Conservation (phyloP, 1,284 basidiomycete genomes). For the Pyrrhoderma noxium region DNA sequence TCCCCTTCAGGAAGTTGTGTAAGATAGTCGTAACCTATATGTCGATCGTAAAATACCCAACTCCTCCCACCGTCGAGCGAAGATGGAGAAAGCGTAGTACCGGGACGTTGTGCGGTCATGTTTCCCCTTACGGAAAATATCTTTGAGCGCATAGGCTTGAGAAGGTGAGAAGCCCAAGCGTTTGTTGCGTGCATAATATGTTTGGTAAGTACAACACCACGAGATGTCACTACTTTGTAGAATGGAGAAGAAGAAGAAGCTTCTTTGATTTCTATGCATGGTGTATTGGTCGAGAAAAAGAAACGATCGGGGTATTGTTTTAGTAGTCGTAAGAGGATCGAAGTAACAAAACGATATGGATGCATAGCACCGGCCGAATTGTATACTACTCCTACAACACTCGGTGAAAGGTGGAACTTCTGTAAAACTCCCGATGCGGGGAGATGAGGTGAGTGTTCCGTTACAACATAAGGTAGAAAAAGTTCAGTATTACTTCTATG, state of each 20-base stretch:
- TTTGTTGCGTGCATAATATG: slow-evolving; percentile 79
- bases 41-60: slow-evolving; percentile 51
- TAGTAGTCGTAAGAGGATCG: slow-evolving; percentile 42
- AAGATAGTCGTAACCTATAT: slow-evolving; percentile 57
- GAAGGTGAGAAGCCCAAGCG: slow-evolving; percentile 63
- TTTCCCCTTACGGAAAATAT: slow-evolving; percentile 49
- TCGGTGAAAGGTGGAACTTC: slow-evolving; percentile 37
- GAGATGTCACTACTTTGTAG: slow-evolving; percentile 46
- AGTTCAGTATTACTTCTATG: slow-evolving; percentile 37
- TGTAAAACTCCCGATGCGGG: slow-evolving; percentile 21
- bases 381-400: slow-evolving; percentile 39
- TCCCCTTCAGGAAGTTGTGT: slow-evolving; percentile 51
- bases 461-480: slow-evolving; percentile 3
- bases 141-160: slow-evolving; percentile 23
- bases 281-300: slow-evolving; percentile 42
- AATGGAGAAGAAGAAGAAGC: slow-evolving; percentile 20
- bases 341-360: slow-evolving; percentile 52
- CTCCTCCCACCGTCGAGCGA: slow-evolving; percentile 37
- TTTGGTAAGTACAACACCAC: slow-evolving; percentile 43
- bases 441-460: background rate
- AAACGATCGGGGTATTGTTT: slow-evolving; percentile 39
- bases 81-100: slow-evolving; percentile 26
- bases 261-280: slow-evolving; percentile 36
- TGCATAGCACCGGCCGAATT: slow-evolving; percentile 47
- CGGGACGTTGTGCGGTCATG: slow-evolving; percentile 60